These are phyloP conservation scores for Phytophthora crassamura DNA, from an alignment of 352 stramenopile species.

Conservation along the genomic window DNA sequence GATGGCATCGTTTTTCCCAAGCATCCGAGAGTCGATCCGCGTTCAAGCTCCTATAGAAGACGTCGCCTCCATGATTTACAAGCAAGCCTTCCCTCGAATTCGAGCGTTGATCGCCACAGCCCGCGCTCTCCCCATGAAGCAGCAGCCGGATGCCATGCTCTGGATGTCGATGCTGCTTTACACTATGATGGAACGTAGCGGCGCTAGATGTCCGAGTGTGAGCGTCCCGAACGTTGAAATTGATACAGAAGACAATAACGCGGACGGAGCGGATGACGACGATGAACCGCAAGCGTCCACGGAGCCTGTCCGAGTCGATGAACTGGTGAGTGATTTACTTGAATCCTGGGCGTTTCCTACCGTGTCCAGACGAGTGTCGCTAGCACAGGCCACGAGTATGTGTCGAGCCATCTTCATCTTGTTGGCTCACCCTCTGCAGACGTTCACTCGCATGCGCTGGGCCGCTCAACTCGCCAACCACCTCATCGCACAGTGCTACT, in stretches of 20 bases:
- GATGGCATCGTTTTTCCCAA: conserved; percentile 41
- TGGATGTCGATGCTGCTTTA: conserved; percentile 82
- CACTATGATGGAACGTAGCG: conserved; percentile 86
- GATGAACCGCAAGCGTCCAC: conserved; percentile 49
- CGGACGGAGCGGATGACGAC: conserved; percentile 43
- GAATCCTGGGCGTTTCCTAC: conserved; percentile 65
- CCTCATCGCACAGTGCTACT: conserved; percentile 70
- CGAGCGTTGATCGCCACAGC: conserved; percentile 49
- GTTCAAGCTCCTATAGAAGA: conserved; percentile 69
- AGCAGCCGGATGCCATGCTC: conserved; percentile 63
- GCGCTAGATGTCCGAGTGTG: conserved; percentile 64
- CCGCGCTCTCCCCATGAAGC: conserved; percentile 58
- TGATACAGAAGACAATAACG: conserved; percentile 43
- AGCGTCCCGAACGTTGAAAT: conserved; percentile 78
- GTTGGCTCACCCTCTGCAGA: conserved; percentile 67
- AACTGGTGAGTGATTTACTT: conserved; percentile 56
- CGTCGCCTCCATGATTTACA: conserved; percentile 67
- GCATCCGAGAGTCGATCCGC: conserved; percentile 28
- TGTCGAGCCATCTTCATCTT: conserved; percentile 75
- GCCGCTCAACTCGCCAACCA: conserved; percentile 54
- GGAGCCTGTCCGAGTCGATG: conserved; percentile 62
- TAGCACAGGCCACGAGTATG: conserved; percentile 57
- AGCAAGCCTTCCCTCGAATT: conserved; percentile 68
- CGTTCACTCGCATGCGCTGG: conserved; percentile 55
- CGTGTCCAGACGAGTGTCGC: conserved; percentile 51